Evolutionary conservation across 345 rosid genomes (phyloP).

Genomic region (Ceriops tagal): DNA sequence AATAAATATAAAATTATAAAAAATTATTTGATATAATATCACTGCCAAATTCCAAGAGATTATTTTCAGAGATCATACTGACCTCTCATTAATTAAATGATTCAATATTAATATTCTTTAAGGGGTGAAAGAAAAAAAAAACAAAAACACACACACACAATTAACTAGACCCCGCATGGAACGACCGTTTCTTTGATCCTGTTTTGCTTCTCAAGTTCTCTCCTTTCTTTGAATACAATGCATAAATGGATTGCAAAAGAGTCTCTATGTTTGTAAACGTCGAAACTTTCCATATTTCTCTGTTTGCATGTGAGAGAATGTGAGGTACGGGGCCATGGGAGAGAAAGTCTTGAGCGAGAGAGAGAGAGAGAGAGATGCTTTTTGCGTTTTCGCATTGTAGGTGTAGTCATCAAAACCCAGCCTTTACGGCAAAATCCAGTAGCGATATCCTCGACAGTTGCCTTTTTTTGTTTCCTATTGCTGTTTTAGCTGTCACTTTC

Average conservation of each 20-base stretch:
- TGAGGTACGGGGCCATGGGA: background rate
- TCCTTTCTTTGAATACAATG: background rate
- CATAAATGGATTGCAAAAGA: background rate
- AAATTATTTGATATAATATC: too few species aligned
- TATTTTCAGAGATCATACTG: too few species aligned
- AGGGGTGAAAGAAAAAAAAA: background rate
- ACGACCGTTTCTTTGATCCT: background rate
- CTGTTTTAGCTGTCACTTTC: constrained; percentile 32
- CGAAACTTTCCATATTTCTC: background rate
- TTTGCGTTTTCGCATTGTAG: constrained; percentile 22
- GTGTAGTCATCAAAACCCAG: constrained; percentile 28
- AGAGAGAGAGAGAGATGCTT: constrained; percentile 19
- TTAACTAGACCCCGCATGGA: background rate
- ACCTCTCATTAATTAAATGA: too few species aligned
- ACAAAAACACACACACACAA: background rate
- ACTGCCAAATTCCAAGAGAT: too few species aligned
- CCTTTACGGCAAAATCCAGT: constrained; percentile 43
- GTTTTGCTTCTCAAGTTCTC: background rate
- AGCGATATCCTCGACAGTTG: constrained; percentile 20
- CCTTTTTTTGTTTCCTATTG: constrained; percentile 2
- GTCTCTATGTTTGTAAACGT: background rate
- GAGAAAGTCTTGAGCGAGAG: constrained; percentile 6
- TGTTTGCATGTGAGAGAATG: constrained; percentile 19
- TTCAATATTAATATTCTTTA: too few species aligned
- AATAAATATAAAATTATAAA: too few species aligned